Percentiles rank a stretch among this genome's conserved stretches.
phyloP scores from a whole-genome alignment of 2,329 filamentous ascomycete species.

The Stagonosporopsis rhizophila region DNA sequence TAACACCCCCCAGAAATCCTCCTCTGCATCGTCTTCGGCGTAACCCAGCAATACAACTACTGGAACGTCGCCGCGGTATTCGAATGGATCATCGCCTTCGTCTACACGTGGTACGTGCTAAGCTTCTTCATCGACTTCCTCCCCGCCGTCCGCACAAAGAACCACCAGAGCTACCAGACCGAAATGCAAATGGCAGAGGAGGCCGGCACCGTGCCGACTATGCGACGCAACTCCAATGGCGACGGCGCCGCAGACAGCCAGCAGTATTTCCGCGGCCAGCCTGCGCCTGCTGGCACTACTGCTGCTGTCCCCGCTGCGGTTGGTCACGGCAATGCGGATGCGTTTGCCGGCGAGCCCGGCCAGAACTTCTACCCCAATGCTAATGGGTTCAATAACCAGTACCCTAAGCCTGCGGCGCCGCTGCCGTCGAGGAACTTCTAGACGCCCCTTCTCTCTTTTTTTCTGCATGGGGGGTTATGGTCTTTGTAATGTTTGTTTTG shows the following conservation, averaged over 20 bases:
- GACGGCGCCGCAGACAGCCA: constrained; percentile 36
- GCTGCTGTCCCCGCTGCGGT: too few relatives aligned
- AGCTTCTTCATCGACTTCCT: constrained; percentile 88
- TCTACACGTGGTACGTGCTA: constrained; percentile 88
- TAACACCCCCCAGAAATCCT: constrained; percentile 63
- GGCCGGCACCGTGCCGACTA: constrained; percentile 14
- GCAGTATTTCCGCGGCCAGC: constrained; percentile 36
- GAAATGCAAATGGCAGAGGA: constrained; percentile 45
- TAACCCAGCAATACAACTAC: constrained; percentile 57
- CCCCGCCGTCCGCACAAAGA: constrained; percentile 72
- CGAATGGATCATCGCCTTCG: constrained; percentile 79
- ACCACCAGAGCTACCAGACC: constrained; percentile 48
- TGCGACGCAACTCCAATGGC: constrained; percentile 23
- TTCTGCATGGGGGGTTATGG: too few relatives aligned
- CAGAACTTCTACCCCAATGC: constrained; percentile 30
- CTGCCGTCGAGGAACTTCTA: constrained; percentile 42
- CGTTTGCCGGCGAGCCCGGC: constrained; percentile 20
- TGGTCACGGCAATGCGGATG: constrained; percentile 25
- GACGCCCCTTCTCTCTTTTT: neutral
- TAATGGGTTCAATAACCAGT: constrained; percentile 25
- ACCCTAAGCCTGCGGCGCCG: constrained; percentile 32
- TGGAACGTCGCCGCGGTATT: constrained; percentile 76
- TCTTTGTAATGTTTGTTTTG: constrained; percentile 15
- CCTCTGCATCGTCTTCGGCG: constrained; percentile 76
- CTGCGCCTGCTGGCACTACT: constrained; percentile 10